phyloP scores from a whole-genome alignment of 495 filamentous ascomycete species.

The Talaromyces proteolyticus region DNA sequence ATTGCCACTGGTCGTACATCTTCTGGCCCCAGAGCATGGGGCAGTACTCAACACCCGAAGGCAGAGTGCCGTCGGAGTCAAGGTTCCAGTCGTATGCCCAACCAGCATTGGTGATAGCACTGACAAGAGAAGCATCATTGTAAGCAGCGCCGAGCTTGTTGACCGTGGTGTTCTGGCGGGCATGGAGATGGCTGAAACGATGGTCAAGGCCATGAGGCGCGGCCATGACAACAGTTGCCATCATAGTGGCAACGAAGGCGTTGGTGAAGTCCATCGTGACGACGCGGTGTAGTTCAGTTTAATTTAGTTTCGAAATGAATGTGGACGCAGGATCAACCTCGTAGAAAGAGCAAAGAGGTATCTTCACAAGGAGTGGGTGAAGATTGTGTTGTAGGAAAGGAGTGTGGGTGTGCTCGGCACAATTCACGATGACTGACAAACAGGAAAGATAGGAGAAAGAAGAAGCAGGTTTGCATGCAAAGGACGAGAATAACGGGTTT shows the following conservation, averaged over 20 bases:
- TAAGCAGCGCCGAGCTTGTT: constrained; percentile 70
- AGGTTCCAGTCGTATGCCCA: constrained; percentile 85
- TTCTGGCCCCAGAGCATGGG: constrained; percentile 69
- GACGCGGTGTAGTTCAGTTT: background rate
- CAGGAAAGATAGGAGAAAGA: background rate
- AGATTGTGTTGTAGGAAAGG: background rate
- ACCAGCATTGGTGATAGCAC: constrained; percentile 16
- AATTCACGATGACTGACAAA: background rate
- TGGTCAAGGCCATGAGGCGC: constrained; percentile 18
- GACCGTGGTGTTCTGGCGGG: constrained; percentile 9
- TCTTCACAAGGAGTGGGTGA: constrained; percentile 5
- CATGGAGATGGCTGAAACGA: constrained; percentile 3
- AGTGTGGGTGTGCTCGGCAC: constrained; percentile 3
- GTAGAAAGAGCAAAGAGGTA: background rate
- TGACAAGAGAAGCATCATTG: constrained; percentile 60
- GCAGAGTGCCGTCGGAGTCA: constrained; percentile 27
- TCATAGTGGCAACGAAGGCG: constrained; percentile 25
- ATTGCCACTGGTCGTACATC: constrained; percentile 54
- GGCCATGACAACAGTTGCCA: constrained; percentile 32
- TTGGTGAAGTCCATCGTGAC: constrained; percentile 21
- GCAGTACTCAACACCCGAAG: constrained; percentile 52
- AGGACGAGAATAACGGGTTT: background rate
- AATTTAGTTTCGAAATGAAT: background rate
- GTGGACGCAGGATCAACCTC: constrained; percentile 5
- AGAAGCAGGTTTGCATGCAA: background rate